These are phyloP conservation scores for Corylus americana DNA, from an alignment of 306 rosid species.

Conservation along the genomic window DNA sequence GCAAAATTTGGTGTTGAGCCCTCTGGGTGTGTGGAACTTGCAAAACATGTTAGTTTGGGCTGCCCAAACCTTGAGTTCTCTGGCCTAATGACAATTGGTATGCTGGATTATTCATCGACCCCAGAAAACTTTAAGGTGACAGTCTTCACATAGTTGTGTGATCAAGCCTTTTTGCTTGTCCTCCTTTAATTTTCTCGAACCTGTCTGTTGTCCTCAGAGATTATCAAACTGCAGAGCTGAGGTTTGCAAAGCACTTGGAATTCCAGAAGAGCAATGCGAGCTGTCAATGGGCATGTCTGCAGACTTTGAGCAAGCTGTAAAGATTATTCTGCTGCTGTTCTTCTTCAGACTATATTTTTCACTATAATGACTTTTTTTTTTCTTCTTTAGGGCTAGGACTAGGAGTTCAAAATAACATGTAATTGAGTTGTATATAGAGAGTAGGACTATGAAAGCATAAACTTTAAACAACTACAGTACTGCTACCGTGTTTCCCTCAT, in stretches of 20 bases:
- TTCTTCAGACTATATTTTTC: background rate
- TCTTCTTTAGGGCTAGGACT: background rate
- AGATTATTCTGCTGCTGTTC: constrained; percentile 21
- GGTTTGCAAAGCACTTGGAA: constrained; percentile 74
- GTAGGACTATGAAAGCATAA: background rate
- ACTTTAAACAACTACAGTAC: background rate
- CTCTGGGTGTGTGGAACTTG: constrained; percentile 69
- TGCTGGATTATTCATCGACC: constrained; percentile 83
- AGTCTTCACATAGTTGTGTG: background rate
- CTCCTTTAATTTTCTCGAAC: constrained; percentile 16
- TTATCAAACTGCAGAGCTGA: constrained; percentile 72
- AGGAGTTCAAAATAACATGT: background rate
- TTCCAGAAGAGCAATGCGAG: constrained; percentile 73
- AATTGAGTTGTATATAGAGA: background rate
- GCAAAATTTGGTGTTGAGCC: constrained; percentile 95
- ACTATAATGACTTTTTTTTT: background rate
- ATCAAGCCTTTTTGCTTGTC: constrained; percentile 12
- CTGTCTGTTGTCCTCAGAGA: constrained; percentile 41
- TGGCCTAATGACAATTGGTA: constrained; percentile 96
- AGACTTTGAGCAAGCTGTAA: constrained; percentile 96
- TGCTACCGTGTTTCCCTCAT: background rate
- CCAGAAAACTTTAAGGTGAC: constrained; percentile 91
- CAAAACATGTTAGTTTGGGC: constrained; percentile 60
- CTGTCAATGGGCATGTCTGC: constrained; percentile 97
- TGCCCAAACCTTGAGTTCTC: constrained; percentile 81